Percentiles rank a stretch among this genome's conserved stretches.
phyloP scores from a whole-genome alignment of 164 flowering plant genomes.

The Magnolia officinalis region DNA sequence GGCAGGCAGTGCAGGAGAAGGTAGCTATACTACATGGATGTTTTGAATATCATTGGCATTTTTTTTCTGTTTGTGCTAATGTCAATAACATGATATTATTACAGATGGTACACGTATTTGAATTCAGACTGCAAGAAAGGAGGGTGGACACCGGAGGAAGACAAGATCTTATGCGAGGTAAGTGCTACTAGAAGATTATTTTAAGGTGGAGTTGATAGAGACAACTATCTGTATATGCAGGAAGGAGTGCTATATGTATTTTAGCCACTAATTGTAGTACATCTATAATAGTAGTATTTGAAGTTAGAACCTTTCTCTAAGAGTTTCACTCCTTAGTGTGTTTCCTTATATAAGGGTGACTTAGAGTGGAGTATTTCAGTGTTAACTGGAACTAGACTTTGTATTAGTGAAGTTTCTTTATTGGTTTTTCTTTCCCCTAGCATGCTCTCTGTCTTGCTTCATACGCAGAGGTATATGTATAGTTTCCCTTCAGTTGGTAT shows the following conservation, averaged over 20 bases:
- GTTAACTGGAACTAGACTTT: no score
- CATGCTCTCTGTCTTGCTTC: no score
- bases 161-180: conserved; percentile 89
- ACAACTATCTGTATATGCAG: no score
- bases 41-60: not conserved
- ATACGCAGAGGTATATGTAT: no score
- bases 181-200: not conserved
- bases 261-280: not conserved
- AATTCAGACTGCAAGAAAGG: conserved; percentile 97
- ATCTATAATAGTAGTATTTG: no score
- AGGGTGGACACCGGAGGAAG: conserved; percentile 98
- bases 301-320: no score
- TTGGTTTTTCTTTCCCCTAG: no score
- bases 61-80: conserved; percentile 10
- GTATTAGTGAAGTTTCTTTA: no score
- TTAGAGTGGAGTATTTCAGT: no score
- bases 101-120: conserved; percentile 93
- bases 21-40: conserved; percentile 23
- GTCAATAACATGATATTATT: conserved; percentile 2
- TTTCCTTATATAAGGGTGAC: no score
- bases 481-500: no score
- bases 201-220: not conserved
- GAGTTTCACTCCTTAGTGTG: no score
- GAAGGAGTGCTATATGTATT: not conserved
- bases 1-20: conserved; percentile 94